Evolutionary conservation across 2,329 filamentous ascomycete species (phyloP).

Genomic region (Aureobasidium sp.): DNA sequence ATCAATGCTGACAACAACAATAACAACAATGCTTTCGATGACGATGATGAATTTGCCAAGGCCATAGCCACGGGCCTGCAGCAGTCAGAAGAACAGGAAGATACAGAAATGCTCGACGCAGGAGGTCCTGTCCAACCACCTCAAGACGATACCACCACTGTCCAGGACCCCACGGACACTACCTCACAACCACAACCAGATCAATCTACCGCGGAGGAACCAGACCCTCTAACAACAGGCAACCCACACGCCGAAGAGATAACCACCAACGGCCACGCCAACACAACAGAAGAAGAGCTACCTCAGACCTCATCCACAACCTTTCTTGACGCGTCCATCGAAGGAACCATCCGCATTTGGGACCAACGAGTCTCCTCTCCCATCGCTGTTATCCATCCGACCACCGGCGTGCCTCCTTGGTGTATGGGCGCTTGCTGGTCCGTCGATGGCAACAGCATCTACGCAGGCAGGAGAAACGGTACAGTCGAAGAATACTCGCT

Average conservation of each 20-base stretch:
- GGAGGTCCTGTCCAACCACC: conserved; percentile 37
- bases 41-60: conserved; percentile 72
- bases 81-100: conserved; percentile 27
- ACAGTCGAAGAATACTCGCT: conserved; percentile 93
- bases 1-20: conserved; percentile 47
- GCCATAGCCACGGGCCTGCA: conserved; percentile 56
- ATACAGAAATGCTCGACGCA: conserved; percentile 41
- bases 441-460: conserved; percentile 90
- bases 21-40: conserved; percentile 51
- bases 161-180: not conserved
- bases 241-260: conserved; percentile 46
- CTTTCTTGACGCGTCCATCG: conserved; percentile 81
- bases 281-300: conserved; percentile 31
- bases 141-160: conserved; percentile 21
- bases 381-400: conserved; percentile 69
- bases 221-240: conserved; percentile 34
- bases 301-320: conserved; percentile 60
- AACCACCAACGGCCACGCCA: conserved; percentile 18
- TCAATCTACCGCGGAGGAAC: conserved; percentile 12
- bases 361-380: conserved; percentile 71
- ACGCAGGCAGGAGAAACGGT: conserved; percentile 81
- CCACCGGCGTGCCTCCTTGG: conserved; percentile 79
- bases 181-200: conserved; percentile 9
- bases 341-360: conserved; percentile 89
- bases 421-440: conserved; percentile 98